Evolutionary conservation across 495 filamentous ascomycete genomes (phyloP).

Genomic region (Cenococcum geophilum): DNA sequence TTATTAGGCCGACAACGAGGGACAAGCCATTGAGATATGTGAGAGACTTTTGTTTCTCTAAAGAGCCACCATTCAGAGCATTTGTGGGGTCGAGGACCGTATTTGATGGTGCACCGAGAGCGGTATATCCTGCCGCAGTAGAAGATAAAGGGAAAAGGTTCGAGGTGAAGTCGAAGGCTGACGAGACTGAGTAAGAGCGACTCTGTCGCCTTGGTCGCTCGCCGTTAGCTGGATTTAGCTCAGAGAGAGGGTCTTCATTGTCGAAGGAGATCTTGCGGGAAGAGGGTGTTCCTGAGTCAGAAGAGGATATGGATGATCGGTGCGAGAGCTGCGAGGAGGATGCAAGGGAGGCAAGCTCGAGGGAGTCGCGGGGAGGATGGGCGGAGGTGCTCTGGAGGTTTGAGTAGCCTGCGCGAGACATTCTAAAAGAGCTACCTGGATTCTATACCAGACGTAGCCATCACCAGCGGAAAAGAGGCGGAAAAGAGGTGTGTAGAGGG

Average conservation of each 20-base stretch:
- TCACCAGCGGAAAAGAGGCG: not conserved
- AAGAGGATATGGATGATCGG: constrained; percentile 63
- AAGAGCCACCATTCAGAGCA: constrained; percentile 49
- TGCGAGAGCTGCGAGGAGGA: constrained; percentile 61
- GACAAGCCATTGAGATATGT: constrained; percentile 92
- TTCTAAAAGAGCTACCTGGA: constrained; percentile 11
- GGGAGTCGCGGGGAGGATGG: constrained; percentile 71
- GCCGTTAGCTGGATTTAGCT: constrained; percentile 46
- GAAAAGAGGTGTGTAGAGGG: not conserved
- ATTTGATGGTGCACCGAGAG: constrained; percentile 64
- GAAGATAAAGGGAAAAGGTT: constrained; percentile 91
- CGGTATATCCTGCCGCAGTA: constrained; percentile 70
- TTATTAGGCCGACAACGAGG: constrained; percentile 85
- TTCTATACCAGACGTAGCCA: not conserved
- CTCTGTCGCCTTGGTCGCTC: constrained; percentile 46
- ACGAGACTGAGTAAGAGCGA: constrained; percentile 81
- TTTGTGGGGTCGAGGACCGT: constrained; percentile 43
- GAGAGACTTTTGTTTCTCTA: constrained; percentile 92
- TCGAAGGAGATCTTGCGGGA: constrained; percentile 87
- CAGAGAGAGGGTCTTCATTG: constrained; percentile 71
- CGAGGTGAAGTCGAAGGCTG: constrained; percentile 86
- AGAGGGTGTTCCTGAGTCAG: constrained; percentile 77
- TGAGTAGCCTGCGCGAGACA: constrained; percentile 32
- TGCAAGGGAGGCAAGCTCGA: constrained; percentile 92
- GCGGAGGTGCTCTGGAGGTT: constrained; percentile 26